phyloP scores from a whole-genome alignment of 371 early-diverging fungal genomes.

The Capillidium rhysosporum region DNA sequence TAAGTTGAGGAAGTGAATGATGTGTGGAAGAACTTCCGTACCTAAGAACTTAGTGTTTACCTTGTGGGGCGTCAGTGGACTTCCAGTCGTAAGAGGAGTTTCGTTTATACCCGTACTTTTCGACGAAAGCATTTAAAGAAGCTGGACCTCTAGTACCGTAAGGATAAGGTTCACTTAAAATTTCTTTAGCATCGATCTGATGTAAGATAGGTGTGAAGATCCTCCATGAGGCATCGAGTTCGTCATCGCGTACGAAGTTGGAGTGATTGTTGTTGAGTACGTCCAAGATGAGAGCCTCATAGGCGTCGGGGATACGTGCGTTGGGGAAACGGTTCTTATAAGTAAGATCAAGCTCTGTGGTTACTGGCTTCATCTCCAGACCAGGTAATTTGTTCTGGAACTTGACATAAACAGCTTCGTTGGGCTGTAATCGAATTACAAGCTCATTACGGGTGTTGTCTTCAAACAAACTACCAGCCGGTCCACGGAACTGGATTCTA shows the following conservation, averaged over 20 bases:
- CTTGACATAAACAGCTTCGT: slow-evolving; percentile 94
- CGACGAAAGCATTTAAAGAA: slow-evolving; percentile 46
- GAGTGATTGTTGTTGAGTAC: slow-evolving; percentile 76
- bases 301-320: slow-evolving; percentile 85
- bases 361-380: slow-evolving; percentile 35
- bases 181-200: slow-evolving; percentile 49
- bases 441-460: slow-evolving; percentile 77
- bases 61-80: background rate
- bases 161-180: slow-evolving; percentile 53
- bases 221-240: slow-evolving; percentile 88
- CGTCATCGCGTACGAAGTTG: slow-evolving; percentile 94
- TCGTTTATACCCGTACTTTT: slow-evolving; percentile 41
- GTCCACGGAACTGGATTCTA: slow-evolving; percentile 86
- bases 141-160: slow-evolving; percentile 81
- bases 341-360: slow-evolving; percentile 80
- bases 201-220: slow-evolving; percentile 92
- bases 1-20: too few relatives aligned
- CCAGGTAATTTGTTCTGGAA: slow-evolving; percentile 88
- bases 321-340: slow-evolving; percentile 72
- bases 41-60: background rate
- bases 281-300: slow-evolving; percentile 84
- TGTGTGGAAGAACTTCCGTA: too few relatives aligned
- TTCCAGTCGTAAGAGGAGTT: slow-evolving; percentile 18
- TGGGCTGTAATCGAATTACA: slow-evolving; percentile 87
- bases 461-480: slow-evolving; percentile 53